phyloP scores from a whole-genome alignment of 306 rosid genomes.

The Prunus mira region DNA sequence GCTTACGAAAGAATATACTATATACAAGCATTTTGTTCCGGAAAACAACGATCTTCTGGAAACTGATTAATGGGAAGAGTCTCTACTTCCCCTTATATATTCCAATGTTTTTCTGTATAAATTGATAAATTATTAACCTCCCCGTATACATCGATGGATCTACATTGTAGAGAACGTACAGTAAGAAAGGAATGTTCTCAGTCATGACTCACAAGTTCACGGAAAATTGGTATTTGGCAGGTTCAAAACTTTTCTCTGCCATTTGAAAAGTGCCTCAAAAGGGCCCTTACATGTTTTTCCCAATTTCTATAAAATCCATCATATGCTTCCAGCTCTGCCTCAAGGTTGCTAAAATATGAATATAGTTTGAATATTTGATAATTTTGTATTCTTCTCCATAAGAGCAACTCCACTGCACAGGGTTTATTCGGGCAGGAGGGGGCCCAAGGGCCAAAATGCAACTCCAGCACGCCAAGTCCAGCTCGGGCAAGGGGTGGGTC shows the following conservation, averaged over 20 bases:
- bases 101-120: too few species aligned
- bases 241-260: background rate
- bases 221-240: too few species aligned
- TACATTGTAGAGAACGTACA: background rate
- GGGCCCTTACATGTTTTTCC: background rate
- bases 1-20: too few species aligned
- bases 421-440: too few species aligned
- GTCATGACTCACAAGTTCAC: background rate
- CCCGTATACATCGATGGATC: background rate
- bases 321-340: constrained; percentile 47
- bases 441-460: too few species aligned
- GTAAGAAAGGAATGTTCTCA: background rate
- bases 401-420: too few species aligned
- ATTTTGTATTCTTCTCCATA: too few species aligned
- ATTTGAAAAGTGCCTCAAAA: too few species aligned
- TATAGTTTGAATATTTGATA: too few species aligned
- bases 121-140: background rate
- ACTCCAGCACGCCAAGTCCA: too few species aligned
- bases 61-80: background rate
- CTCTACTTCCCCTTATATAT: background rate
- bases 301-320: constrained; percentile 19
- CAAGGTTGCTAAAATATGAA: constrained; percentile 16
- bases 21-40: background rate
- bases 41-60: background rate
- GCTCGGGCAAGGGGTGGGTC: too few species aligned